A percentile compares a stretch with the other conserved stretches of the same genome.
Conservation (phyloP, 2,329 filamentous ascomycete species). For the Pseudocercospora crystallina region DNA sequence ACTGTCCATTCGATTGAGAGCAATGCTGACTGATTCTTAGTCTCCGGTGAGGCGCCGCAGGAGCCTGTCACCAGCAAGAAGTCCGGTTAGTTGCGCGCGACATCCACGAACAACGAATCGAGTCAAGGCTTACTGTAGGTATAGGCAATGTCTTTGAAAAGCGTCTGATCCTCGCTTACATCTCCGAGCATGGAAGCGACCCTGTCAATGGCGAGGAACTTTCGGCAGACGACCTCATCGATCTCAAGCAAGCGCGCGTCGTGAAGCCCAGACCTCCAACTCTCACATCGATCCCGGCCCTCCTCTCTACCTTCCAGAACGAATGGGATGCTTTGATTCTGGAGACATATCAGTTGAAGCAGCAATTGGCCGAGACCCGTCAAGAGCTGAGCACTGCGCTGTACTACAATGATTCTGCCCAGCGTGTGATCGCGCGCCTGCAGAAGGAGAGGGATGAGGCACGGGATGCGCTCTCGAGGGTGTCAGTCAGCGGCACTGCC, state of each 20-base stretch:
- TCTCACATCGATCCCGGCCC: slow-evolving; percentile 91
- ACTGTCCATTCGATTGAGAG: not conserved
- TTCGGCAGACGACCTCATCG: slow-evolving; percentile 78
- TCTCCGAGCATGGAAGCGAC: slow-evolving; percentile 88
- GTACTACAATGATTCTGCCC: slow-evolving; percentile 97
- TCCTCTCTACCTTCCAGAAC: slow-evolving; percentile 93
- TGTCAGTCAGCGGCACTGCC: slow-evolving; percentile 64
- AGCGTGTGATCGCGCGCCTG: slow-evolving; percentile 87
- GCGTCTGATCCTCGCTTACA: slow-evolving; percentile 90
- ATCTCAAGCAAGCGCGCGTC: slow-evolving; percentile 77
- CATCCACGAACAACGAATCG: slow-evolving; percentile 24
- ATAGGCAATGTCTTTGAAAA: slow-evolving; percentile 89
- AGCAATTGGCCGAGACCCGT: slow-evolving; percentile 83
- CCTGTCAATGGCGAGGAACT: slow-evolving; percentile 86
- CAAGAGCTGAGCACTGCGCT: slow-evolving; percentile 92
- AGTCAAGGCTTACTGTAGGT: slow-evolving; percentile 35
- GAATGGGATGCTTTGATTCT: slow-evolving; percentile 95
- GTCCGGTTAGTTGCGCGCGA: slow-evolving; percentile 63
- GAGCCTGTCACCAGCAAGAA: slow-evolving; percentile 93
- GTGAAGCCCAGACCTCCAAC: slow-evolving; percentile 88
- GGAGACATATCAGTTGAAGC: slow-evolving; percentile 86
- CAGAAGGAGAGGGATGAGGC: slow-evolving; percentile 92
- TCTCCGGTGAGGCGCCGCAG: slow-evolving; percentile 95
- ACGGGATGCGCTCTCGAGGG: slow-evolving; percentile 79
- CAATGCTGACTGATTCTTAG: slow-evolving; percentile 49